A percentile compares a stretch with the other conserved stretches of the same genome.
Evolutionary conservation across 768 basidiomycete species (phyloP).

Genomic region (Tylopilus rubrobrunneus): DNA sequence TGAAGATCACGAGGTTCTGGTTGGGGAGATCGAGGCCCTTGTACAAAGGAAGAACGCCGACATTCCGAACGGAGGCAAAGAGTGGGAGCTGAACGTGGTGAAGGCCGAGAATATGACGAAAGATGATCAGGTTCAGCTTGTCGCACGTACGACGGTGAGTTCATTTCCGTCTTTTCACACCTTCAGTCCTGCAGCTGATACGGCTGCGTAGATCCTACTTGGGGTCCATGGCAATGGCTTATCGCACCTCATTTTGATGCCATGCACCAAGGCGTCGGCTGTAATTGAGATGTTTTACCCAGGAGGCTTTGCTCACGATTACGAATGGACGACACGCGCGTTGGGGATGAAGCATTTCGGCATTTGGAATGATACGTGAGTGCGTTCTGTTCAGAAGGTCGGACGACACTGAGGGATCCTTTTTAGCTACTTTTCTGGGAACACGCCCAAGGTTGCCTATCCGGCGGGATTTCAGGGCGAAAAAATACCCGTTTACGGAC

Average conservation of each 20-base stretch:
- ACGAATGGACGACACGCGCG: conserved; percentile 76
- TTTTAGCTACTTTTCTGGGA: conserved; percentile 22
- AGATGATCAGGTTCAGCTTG: conserved; percentile 69
- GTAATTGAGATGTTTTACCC: conserved; percentile 87
- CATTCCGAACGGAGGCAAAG: conserved; percentile 15
- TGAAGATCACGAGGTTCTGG: conserved; percentile 53
- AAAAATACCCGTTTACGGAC: conserved; percentile 71
- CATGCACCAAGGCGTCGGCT: conserved; percentile 65
- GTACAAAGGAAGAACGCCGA: conserved; percentile 35
- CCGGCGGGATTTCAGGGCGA: conserved; percentile 83
- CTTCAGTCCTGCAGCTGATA: neutral
- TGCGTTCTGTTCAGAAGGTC: conserved; percentile 10
- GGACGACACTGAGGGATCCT: neutral
- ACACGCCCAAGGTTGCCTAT: conserved; percentile 54
- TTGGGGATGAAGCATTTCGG: conserved; percentile 74
- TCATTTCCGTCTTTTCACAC: neutral
- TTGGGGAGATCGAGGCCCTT: conserved; percentile 49
- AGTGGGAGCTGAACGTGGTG: conserved; percentile 61
- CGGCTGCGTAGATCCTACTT: conserved; percentile 49
- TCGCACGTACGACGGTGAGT: conserved; percentile 67
- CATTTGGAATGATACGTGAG: conserved; percentile 77
- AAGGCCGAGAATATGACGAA: conserved; percentile 63
- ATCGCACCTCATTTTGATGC: conserved; percentile 84
- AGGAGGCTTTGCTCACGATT: conserved; percentile 78
- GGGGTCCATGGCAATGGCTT: conserved; percentile 81